Percentiles rank a stretch among this genome's conserved stretches.
Conservation (phyloP, 345 rosid genomes). For the Eucalyptus paniculata region DNA sequence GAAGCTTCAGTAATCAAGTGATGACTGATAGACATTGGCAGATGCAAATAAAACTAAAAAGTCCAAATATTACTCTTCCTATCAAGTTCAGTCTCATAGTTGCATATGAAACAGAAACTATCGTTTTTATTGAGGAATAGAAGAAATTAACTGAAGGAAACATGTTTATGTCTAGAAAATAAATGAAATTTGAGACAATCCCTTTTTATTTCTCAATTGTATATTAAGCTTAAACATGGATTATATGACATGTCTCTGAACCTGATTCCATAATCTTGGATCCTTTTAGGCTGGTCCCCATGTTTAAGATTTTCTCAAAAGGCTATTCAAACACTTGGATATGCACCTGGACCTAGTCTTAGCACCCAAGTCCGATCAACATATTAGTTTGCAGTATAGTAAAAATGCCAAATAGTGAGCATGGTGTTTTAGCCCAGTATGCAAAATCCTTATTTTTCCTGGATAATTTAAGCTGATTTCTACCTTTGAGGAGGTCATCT, state of each 20-base stretch:
- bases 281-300: neutral
- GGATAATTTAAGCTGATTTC: neutral
- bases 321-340: neutral
- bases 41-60: neutral
- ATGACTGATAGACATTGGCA: neutral
- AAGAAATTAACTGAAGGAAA: neutral
- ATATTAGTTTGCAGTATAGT: neutral
- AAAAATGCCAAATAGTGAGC: neutral
- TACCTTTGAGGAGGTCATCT: neutral
- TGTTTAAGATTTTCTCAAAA: neutral
- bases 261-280: neutral
- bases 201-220: neutral
- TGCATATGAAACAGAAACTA: neutral
- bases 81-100: neutral
- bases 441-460: neutral
- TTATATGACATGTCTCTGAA: neutral
- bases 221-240: neutral
- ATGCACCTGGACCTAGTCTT: neutral
- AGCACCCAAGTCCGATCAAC: neutral
- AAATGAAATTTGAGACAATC: neutral
- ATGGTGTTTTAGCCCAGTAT: neutral
- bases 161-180: neutral
- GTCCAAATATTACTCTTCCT: neutral
- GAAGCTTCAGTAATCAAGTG: neutral
- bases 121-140: neutral